phyloP scores from a whole-genome alignment of 202 grass and related monocot genomes.

The Zizania palustris region DNA sequence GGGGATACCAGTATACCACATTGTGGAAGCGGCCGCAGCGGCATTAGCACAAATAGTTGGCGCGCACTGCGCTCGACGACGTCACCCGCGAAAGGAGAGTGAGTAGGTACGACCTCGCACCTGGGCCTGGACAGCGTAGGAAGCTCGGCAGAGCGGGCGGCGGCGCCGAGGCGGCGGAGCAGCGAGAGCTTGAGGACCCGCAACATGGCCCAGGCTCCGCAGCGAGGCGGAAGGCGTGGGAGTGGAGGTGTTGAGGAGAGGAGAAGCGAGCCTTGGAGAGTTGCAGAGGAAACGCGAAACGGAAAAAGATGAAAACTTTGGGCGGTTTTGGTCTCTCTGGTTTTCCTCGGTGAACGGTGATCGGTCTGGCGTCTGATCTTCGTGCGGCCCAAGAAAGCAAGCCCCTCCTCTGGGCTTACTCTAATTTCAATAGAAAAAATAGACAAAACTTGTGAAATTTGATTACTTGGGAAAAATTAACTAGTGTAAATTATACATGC shows the following conservation, averaged over 20 bases:
- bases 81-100: not conserved
- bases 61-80: constrained; percentile 19
- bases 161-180: constrained; percentile 38
- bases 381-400: no score
- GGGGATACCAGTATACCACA: not conserved
- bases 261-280: not conserved
- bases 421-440: no score
- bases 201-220: constrained; percentile 39
- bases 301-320: not conserved
- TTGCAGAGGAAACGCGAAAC: not conserved
- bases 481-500: no score
- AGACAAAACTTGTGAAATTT: no score
- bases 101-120: constrained; percentile 9
- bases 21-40: not conserved
- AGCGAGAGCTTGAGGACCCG: constrained; percentile 51
- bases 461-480: no score
- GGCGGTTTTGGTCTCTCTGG: no score
- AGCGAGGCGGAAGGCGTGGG: not conserved
- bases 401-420: no score
- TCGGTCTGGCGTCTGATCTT: no score
- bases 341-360: no score
- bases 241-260: not conserved
- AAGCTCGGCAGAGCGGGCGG: constrained; percentile 12
- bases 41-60: constrained; percentile 51
- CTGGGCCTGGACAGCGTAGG: constrained; percentile 21